Percentiles rank a stretch among this genome's conserved stretches.
phyloP scores from a whole-genome alignment of 305 asterid genomes.

The Fraxinus sp. region DNA sequence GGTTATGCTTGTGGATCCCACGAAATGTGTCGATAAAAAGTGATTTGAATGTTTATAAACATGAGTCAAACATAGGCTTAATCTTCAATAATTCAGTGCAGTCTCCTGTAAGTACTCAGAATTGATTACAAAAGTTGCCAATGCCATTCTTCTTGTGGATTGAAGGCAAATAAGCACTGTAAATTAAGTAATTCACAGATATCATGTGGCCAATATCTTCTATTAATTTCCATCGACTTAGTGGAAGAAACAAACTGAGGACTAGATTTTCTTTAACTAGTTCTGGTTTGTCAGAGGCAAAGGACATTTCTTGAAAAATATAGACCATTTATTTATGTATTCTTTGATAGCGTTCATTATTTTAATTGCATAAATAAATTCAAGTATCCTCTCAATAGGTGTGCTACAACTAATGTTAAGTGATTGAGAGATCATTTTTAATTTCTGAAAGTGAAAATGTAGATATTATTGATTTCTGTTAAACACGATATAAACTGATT shows the following conservation, averaged over 20 bases:
- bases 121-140: conserved; percentile 9
- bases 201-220: not conserved
- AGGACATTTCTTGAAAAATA: not conserved
- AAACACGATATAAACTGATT: not conserved
- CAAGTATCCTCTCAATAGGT: not conserved
- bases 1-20: not conserved
- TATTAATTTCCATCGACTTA: not conserved
- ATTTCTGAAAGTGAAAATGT: not conserved
- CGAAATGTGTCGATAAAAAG: not conserved
- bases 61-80: not conserved
- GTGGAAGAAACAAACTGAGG: not conserved
- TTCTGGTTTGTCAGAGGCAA: not conserved
- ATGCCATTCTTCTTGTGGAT: not conserved
- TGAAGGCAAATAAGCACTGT: conserved; percentile 1
- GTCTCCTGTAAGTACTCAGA: conserved; percentile 7
- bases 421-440: not conserved
- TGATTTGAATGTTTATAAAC: no score
- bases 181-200: not conserved
- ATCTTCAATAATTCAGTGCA: not conserved
- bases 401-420: not conserved
- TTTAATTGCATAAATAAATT: conserved; percentile 5
- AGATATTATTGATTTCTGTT: not conserved
- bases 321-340: not conserved
- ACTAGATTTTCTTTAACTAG: not conserved
- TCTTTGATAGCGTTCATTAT: conserved; percentile 4